A percentile compares a stretch with the other conserved stretches of the same genome.
phyloP scores from a whole-genome alignment of 257 asterid genomes.

The Solanum bulbocastanum region DNA sequence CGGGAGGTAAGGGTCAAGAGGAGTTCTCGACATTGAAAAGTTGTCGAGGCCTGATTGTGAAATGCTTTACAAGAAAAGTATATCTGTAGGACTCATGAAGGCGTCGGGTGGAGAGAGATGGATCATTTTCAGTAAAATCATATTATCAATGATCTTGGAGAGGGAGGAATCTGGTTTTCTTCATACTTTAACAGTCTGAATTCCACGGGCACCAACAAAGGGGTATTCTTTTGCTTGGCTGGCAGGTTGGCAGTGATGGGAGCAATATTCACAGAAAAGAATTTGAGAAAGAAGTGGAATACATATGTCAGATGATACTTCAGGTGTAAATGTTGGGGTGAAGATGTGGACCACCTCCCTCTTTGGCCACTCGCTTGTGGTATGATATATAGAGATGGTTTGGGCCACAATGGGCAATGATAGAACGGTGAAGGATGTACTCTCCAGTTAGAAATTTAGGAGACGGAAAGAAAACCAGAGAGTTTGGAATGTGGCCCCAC shows the following conservation, averaged over 20 bases:
- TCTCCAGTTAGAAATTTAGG: neutral
- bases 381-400: neutral
- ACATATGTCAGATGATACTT: neutral
- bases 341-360: neutral
- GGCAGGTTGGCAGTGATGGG: neutral
- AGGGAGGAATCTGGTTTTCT: neutral
- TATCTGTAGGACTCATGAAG: neutral
- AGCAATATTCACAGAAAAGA: neutral
- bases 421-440: neutral
- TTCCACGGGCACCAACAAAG: neutral
- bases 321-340: neutral
- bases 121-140: neutral
- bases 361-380: neutral
- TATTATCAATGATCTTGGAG: neutral
- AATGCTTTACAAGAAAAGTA: neutral
- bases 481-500: neutral
- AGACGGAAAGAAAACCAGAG: neutral
- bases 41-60: neutral
- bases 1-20: neutral
- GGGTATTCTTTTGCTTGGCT: neutral
- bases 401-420: neutral
- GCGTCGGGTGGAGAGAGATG: neutral
- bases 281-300: neutral
- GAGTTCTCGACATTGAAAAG: neutral
- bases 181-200: neutral